phyloP scores from a whole-genome alignment of 2,329 filamentous ascomycete genomes.

The Ceratocystis colombiana region DNA sequence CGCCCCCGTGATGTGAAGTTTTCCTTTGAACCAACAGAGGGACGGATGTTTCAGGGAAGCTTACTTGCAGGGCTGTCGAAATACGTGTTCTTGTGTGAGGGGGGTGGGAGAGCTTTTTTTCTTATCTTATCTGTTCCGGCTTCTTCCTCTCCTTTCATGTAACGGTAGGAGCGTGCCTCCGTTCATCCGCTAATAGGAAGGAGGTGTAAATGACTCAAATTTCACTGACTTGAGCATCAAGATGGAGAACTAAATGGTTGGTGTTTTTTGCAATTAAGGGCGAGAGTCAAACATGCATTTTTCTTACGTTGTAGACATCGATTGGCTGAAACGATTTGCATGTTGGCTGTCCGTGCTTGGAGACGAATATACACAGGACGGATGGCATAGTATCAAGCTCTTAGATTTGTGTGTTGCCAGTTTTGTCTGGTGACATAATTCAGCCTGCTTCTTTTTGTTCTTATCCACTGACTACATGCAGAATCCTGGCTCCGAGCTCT shows the following conservation, averaged over 20 bases:
- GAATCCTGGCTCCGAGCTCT: conserved; percentile 13
- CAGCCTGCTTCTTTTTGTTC: not conserved
- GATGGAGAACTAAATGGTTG: too few relatives aligned
- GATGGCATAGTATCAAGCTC: not conserved
- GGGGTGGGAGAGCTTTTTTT: not conserved
- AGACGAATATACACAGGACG: not conserved
- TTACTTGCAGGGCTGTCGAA: too few relatives aligned
- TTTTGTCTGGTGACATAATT: not conserved
- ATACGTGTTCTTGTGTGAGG: not conserved
- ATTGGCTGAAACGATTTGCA: not conserved
- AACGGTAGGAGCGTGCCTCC: too few relatives aligned
- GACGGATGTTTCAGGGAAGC: too few relatives aligned
- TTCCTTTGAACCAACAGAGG: too few relatives aligned
- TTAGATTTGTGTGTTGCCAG: not conserved
- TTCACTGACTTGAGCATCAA: too few relatives aligned
- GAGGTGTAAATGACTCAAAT: too few relatives aligned
- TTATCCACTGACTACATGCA: not conserved
- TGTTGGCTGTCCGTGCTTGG: not conserved
- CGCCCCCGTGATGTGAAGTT: too few relatives aligned
- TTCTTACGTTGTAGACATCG: not conserved
- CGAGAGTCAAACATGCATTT: not conserved
- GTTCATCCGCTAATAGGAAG: too few relatives aligned
- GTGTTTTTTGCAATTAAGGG: too few relatives aligned
- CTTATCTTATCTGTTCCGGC: conserved; percentile 8
- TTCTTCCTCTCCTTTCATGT: not conserved